Conservation (phyloP, 2,329 filamentous ascomycete species). For the Cryphonectria parasitica region DNA sequence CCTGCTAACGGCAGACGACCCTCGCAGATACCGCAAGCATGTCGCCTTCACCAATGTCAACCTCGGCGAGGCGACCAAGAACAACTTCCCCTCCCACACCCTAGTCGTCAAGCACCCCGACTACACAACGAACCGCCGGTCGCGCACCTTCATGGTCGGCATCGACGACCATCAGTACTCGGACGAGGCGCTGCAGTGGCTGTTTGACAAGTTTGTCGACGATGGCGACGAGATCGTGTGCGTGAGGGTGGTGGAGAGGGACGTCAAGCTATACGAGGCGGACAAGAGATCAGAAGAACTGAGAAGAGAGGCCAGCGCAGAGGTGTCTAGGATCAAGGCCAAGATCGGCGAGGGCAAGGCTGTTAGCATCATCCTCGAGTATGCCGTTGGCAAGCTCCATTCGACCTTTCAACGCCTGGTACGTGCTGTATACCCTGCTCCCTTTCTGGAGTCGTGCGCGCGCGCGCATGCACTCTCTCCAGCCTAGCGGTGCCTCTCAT, state of each 20-base stretch:
- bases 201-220: conserved; percentile 88
- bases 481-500: background rate
- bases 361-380: conserved; percentile 83
- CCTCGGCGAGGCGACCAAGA: conserved; percentile 60
- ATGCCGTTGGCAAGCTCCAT: conserved; percentile 86
- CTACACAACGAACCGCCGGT: conserved; percentile 78
- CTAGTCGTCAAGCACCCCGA: conserved; percentile 85
- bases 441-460: no score
- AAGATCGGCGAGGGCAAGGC: conserved; percentile 82
- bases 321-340: conserved; percentile 75
- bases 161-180: conserved; percentile 92
- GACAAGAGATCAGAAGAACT: conserved; percentile 58
- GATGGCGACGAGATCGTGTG: conserved; percentile 94
- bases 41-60: conserved; percentile 65
- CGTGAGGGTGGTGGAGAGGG: conserved; percentile 84
- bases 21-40: conserved; percentile 60
- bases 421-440: conserved; percentile 39
- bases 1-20: conserved; percentile 46
- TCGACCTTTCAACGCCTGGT: conserved; percentile 91
- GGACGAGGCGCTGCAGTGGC: conserved; percentile 89
- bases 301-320: conserved; percentile 71
- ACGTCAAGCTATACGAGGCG: conserved; percentile 68
- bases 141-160: conserved; percentile 87
- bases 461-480: background rate
- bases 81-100: conserved; percentile 71